Evolutionary conservation across 148 eudicot genomes (phyloP), one percentile per base, ranked within the genome.

Genomic region (Nyssa sinensis): DNA sequence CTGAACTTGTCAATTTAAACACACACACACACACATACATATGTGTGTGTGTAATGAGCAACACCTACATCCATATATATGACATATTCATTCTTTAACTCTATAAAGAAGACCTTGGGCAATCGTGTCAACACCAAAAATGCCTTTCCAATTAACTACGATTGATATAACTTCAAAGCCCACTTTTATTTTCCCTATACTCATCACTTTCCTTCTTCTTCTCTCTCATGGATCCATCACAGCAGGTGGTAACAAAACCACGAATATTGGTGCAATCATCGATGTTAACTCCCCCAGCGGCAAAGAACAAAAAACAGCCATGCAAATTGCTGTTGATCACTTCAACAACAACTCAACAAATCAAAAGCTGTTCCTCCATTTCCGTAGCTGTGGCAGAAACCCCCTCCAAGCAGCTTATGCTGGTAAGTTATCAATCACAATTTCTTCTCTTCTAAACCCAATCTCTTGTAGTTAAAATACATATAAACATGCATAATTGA

Each of bases 291-390:
- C 77, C 21, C 79, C 74, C 27, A 64, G 68, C 9, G 83, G 83
- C 25, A 84, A 75, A 70, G 84, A 80, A 62, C 77, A 75, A 24
- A 77, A n/a, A 24, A 57, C 66, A 17, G 84, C 79, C 14, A 71
- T 84, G 66, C 34, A 78, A 16, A 72, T 84, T 27, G 84, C 84
- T 30, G 80, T 65, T 33, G 49, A 67, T 6, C 70, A 80, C 63
- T 72, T 80, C 79, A 80, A 77, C 65, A 65, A 32, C 23, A 71
- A 23, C 8, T 71, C 79, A 31, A 59, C 19, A 19, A 7, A 67
- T 64, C 60, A 62, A 24, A 66, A 67, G 65, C 1, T 84, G 17
- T 29, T 39, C 12, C 59, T 84, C 11, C 73, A 74, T 51, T 78
- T 67, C 44, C 16, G 35, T 1, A 62, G 34, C 49, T 55, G 68